Evolutionary conservation across 78 protist genomes (phyloP), one percentile per base, ranked within the genome.

Genomic region (Speleostelium caveatum): DNA sequence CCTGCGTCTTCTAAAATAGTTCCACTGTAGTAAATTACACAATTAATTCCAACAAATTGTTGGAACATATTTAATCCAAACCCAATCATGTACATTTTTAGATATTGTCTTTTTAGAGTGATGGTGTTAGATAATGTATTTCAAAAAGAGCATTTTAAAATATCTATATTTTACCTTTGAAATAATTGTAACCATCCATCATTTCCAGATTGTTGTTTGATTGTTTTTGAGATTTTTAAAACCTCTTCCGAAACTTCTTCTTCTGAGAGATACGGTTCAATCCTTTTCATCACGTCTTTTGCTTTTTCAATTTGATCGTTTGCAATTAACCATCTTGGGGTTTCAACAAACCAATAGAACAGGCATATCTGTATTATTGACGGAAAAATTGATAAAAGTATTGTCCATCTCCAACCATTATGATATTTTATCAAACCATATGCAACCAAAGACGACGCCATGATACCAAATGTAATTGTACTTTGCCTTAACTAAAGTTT

Each of bases 31-130:
- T 80, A 80, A 33, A 69, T 80, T 3, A 80, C 90, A 69, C 76
- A 67, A 59, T 80, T 80, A 19, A 80, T 80, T 28, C 90, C 90
- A 16, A 80, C 90, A 42, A 80, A 69, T 39, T 80, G 90, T 69
- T 80, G 90, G 28, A 80, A 62, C 90, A 80, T 80, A n/a, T 73
- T 80, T 5, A 80, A 42, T n/a, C 90, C 90, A 42, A 80, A 80
- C 3, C 79, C 90, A 41, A 80, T 80, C 0, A 69, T 17, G 59
- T 80, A 80, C 39, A 80, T 62, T 59, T 42, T 80, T 0, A 80
- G 10, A 39, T 32, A 69, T 32, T 80, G 55, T 24, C 41, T 51
- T 39, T n/a, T n/a, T n/a, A n/a, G n/a, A 49, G 14, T 14, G 56
- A 49, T 8, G 14, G 56, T 16, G 56, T 16, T 8, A 49, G 56